Evolutionary conservation across 2,329 filamentous ascomycete species (phyloP), one percentile per base, ranked within the genome.

Genomic region (Furcasterigmium furcatum): DNA sequence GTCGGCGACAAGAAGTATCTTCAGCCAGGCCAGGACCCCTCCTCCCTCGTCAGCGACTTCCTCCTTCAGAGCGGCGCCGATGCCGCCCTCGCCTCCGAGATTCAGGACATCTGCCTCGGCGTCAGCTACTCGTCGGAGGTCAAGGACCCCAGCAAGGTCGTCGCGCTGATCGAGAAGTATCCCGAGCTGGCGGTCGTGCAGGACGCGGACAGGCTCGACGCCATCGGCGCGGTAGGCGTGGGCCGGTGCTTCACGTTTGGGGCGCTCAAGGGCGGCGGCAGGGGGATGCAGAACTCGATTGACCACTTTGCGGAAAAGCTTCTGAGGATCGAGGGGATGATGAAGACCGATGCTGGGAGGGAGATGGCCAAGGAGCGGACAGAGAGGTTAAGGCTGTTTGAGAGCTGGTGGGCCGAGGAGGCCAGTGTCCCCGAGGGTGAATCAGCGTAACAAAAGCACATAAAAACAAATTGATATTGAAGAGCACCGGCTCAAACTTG

Each of bases 151-250:
- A 67, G 65, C 6, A 66, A 68, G 12, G 82, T 89, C 9, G 65
- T 64, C n/a, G 64, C 68, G 2, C 71, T 91, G n/a, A 71, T 95
- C n/a, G 61, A 60, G 6, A 59, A 67, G 24, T 72, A 87, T 61
- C 88, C 88, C 1, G 89, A 94, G 63, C 71, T 94, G 27, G 91
- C 82, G 0, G 80, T 95, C 40, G 90, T 96, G 25, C 91, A 96
- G 67, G 92, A 96, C 64, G 91, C 91, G 4, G 92, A 96, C 69
- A 77, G 91, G 7, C 72, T 97, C n/a, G 92, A 97, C 67, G 88
- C 91, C 4, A 84, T 96, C 41, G 92, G 91, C 1, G 89, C 88
- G 0, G 80, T 96, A 24, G 92, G 92, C 1, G 84, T 96, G 46
- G 91, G 81, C 3, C 73, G 92, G 36, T 81, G 80, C 34, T 91